A percentile compares a stretch with the other conserved stretches of the same genome.
These are phyloP conservation scores for Starmerella floricola DNA, from an alignment of 805 yeast species.

Conservation along the genomic window DNA sequence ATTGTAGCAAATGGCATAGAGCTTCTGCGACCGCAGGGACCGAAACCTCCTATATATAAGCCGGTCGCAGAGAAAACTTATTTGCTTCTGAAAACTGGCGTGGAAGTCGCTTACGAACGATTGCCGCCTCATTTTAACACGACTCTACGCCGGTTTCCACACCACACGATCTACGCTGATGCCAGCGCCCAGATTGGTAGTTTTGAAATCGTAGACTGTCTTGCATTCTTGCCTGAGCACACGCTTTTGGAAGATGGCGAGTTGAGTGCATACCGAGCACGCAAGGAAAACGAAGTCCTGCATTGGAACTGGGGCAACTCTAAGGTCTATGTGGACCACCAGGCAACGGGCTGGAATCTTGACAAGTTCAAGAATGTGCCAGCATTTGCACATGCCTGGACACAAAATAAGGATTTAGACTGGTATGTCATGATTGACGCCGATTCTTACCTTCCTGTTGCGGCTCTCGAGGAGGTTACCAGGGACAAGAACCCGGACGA, in stretches of 20 bases:
- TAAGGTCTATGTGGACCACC: slow-evolving; percentile 5
- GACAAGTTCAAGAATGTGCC: slow-evolving; percentile 32
- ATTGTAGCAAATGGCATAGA: too few species aligned
- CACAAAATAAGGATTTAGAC: slow-evolving; percentile 21
- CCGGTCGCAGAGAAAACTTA: slow-evolving; percentile 19
- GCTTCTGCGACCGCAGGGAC: too few species aligned
- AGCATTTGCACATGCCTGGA: slow-evolving; percentile 30
- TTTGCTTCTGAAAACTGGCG: slow-evolving; percentile 31
- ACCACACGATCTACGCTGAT: slow-evolving; percentile 31
- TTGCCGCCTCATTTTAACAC: slow-evolving; percentile 30
- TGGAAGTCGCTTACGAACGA: slow-evolving; percentile 28
- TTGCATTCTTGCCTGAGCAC: slow-evolving; percentile 22
- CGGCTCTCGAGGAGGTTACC: slow-evolving; percentile 23
- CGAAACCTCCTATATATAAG: too few species aligned
- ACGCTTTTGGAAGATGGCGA: slow-evolving; percentile 20
- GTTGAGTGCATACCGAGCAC: slow-evolving; percentile 24
- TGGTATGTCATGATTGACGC: slow-evolving; percentile 33
- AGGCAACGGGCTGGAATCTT: slow-evolving; percentile 27
- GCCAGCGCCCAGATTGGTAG: slow-evolving; percentile 27
- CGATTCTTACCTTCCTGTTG: slow-evolving; percentile 28
- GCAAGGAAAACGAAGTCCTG: slow-evolving; percentile 20
- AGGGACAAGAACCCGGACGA: slow-evolving; percentile 23
- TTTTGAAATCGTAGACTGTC: slow-evolving; percentile 26
- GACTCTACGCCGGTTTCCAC: slow-evolving; percentile 27
- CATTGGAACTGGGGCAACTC: slow-evolving; percentile 21